These are phyloP conservation scores for Alnus rubra DNA, from an alignment of 306 rosid genomes.

Conservation along the genomic window DNA sequence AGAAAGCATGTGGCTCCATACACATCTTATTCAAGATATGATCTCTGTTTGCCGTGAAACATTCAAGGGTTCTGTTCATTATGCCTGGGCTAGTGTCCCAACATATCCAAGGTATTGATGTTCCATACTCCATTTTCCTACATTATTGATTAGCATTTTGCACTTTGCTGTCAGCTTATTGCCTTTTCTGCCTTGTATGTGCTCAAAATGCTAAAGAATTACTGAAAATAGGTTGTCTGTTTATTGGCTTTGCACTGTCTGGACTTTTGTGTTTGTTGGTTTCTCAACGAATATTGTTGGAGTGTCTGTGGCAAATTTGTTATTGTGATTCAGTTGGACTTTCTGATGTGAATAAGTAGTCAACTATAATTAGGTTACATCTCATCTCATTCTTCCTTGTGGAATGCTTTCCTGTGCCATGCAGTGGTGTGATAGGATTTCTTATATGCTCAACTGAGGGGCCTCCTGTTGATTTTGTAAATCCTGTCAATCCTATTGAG, in stretches of 20 bases:
- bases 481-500: slow-evolving; percentile 90
- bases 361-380: not conserved
- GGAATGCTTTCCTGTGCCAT: slow-evolving; percentile 12
- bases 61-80: slow-evolving; percentile 85
- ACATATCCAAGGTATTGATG: slow-evolving; percentile 80
- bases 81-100: slow-evolving; percentile 97
- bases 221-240: not conserved
- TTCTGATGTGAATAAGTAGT: not conserved
- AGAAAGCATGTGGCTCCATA: slow-evolving; percentile 99
- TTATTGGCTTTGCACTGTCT: not conserved
- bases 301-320: not conserved
- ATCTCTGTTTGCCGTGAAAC: slow-evolving; percentile 64
- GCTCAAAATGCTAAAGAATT: not conserved
- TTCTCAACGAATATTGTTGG: not conserved
- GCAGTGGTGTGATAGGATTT: slow-evolving; percentile 94
- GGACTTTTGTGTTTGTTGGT: not conserved
- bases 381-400: not conserved
- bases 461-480: slow-evolving; percentile 75
- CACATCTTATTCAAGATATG: slow-evolving; percentile 92
- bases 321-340: not conserved
- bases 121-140: not conserved
- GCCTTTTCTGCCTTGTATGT: not conserved
- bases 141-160: not conserved
- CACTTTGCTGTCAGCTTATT: not conserved
- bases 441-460: slow-evolving; percentile 85